These are phyloP conservation scores for Zoysia pacifica DNA, from an alignment of 176 grass and related monocot species.

Conservation along the genomic window DNA sequence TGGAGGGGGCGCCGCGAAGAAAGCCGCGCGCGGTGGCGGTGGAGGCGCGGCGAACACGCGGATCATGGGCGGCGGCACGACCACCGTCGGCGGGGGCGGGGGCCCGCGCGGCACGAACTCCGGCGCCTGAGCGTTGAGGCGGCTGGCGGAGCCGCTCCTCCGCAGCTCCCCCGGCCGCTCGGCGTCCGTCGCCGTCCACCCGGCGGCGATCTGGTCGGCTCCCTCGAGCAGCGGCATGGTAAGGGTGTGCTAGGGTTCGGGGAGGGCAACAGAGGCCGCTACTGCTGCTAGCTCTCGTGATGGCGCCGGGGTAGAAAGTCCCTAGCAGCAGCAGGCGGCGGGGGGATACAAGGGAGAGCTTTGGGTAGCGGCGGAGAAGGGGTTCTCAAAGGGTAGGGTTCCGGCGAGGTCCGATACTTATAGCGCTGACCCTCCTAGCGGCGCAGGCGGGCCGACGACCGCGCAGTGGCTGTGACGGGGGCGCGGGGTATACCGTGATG, in stretches of 20 bases:
- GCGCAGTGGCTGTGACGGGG: background rate
- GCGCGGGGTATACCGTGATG: background rate
- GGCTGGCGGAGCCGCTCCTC: conserved; percentile 54
- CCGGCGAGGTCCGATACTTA: conserved; percentile 44
- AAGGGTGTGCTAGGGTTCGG: conserved; percentile 27
- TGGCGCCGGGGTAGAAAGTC: background rate
- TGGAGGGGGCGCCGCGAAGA: conserved; percentile 48
- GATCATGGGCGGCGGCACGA: conserved; percentile 38
- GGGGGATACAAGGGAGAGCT: background rate
- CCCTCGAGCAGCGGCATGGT: conserved; percentile 67
- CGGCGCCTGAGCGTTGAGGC: conserved; percentile 71
- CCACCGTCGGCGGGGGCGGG: background rate
- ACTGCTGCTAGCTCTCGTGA: conserved; percentile 37
- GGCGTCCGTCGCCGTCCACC: conserved; percentile 19
- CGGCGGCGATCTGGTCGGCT: conserved; percentile 42
- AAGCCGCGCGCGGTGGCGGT: conserved; percentile 38
- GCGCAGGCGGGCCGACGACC: conserved; percentile 1
- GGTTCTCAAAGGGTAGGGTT: conserved; percentile 52
- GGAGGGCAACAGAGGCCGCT: background rate
- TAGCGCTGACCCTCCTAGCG: conserved; percentile 16
- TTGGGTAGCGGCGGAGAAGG: conserved; percentile 45
- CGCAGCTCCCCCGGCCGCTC: conserved; percentile 44
- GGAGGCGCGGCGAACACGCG: conserved; percentile 50
- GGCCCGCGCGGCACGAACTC: conserved; percentile 70
- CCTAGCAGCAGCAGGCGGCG: conserved; percentile 30